Conservation (phyloP, 495 filamentous ascomycete genomes). For the Aspergillus coremiiformis region DNA sequence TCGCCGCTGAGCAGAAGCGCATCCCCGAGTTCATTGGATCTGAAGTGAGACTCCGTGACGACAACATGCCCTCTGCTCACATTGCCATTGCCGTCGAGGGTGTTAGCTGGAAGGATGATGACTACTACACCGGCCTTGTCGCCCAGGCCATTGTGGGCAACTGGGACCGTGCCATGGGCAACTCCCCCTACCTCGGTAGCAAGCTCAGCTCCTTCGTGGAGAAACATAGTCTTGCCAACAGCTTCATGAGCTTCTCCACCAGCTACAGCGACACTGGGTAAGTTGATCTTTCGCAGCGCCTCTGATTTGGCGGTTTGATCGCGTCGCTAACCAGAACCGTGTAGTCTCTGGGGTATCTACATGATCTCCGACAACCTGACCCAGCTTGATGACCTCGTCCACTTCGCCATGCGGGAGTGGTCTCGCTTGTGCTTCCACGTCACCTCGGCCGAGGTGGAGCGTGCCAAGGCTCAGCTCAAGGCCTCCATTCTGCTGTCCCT, state of each 20-base stretch:
- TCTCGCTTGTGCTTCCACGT: slow-evolving; percentile 82
- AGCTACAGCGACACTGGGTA: slow-evolving; percentile 99
- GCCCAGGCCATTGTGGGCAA: slow-evolving; percentile 98
- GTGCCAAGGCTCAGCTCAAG: slow-evolving; percentile 98
- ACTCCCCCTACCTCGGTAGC: slow-evolving; percentile 91
- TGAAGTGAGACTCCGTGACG: slow-evolving; percentile 88
- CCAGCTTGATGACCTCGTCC: slow-evolving; percentile 85
- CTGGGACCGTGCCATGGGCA: slow-evolving; percentile 98
- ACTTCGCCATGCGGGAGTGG: slow-evolving; percentile 99
- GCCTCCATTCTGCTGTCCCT: slow-evolving; percentile 94
- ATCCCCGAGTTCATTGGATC: slow-evolving; percentile 94
- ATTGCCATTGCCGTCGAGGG: slow-evolving; percentile 98
- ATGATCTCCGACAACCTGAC: slow-evolving; percentile 85
- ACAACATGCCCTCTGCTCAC: slow-evolving; percentile 91
- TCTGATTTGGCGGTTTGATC: slow-evolving; percentile 6
- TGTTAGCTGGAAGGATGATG: slow-evolving; percentile 97
- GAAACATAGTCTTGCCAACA: slow-evolving; percentile 91
- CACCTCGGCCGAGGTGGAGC: slow-evolving; percentile 85
- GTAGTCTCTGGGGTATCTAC: slow-evolving; percentile 98
- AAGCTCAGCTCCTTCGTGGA: slow-evolving; percentile 91
- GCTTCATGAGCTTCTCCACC: slow-evolving; percentile 99
- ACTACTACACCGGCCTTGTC: slow-evolving; percentile 97
- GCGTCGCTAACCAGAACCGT: slow-evolving; percentile 15
- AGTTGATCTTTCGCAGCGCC: slow-evolving; percentile 18
- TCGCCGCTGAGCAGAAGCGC: slow-evolving; percentile 65